phyloP scores from a whole-genome alignment of 352 stramenopile genomes.

The Phytophthora colocasiae region DNA sequence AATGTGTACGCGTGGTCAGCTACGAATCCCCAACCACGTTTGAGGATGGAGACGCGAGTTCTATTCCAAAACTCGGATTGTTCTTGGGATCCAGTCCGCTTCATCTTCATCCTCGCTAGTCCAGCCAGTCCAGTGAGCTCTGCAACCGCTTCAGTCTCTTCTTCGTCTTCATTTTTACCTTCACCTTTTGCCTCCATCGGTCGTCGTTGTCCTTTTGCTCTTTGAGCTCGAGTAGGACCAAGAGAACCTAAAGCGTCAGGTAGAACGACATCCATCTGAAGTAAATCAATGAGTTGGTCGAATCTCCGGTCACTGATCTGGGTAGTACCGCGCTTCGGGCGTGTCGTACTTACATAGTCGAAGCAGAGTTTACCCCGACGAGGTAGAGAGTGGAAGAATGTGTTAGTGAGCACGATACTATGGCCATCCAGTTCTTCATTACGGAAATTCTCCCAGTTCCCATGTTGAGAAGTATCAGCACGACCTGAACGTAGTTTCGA shows the following conservation, averaged over 20 bases:
- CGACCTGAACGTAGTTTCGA: slow-evolving; percentile 59
- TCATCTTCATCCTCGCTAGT: slow-evolving; percentile 11
- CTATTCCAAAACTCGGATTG: slow-evolving; percentile 64
- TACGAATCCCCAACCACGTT: slow-evolving; percentile 45
- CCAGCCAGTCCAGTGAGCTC: slow-evolving; percentile 2
- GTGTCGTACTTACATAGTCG: slow-evolving; percentile 90
- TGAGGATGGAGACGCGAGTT: slow-evolving; percentile 52
- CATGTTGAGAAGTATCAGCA: slow-evolving; percentile 87
- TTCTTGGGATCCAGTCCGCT: slow-evolving; percentile 24
- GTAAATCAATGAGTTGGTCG: slow-evolving; percentile 72
- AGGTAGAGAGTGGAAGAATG: slow-evolving; percentile 84
- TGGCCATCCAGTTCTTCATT: slow-evolving; percentile 89
- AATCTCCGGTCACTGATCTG: slow-evolving; percentile 77
- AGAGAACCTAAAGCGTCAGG: slow-evolving; percentile 26
- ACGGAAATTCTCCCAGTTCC: slow-evolving; percentile 93
- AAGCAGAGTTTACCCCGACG: slow-evolving; percentile 82
- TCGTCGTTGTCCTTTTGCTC: slow-evolving; percentile 15
- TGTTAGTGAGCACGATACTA: slow-evolving; percentile 69
- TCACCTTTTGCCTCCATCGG: neutral
- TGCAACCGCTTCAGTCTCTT: slow-evolving; percentile 6
- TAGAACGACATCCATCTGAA: slow-evolving; percentile 55
- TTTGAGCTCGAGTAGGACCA: slow-evolving; percentile 26
- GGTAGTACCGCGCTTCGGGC: slow-evolving; percentile 63
- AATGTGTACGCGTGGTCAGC: slow-evolving; percentile 49
- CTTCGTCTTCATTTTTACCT: slow-evolving; percentile 9